Evolutionary conservation across 140 eudicot genomes (phyloP), one percentile per base, ranked within the genome.

Genomic region (Senecio squalidus): DNA sequence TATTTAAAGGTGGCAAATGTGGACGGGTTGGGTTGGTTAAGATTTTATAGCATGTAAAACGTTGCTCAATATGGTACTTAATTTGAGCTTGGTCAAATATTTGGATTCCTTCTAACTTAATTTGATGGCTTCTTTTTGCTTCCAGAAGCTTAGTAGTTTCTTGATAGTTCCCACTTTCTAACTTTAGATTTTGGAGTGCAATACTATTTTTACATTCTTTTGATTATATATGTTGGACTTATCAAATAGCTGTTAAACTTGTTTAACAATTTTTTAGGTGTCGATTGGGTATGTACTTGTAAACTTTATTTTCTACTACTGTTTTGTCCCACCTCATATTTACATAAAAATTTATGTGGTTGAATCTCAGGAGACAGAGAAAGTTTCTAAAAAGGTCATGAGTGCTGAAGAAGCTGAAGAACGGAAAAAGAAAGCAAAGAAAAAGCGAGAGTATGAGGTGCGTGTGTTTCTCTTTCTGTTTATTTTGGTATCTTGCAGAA

Each of bases 321-420:
- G 16, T 22, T 47, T 58, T 55, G 49, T 55, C 36, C n/a, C 48
- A 10, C n/a, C n/a, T n/a, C n/a, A n/a, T n/a, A n/a, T n/a, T n/a
- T n/a, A n/a, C n/a, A n/a, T n/a, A n/a, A n/a, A 53, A 25, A 24
- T 39, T 48, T 47, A 11, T 39, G 30, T 22, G 49, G 14, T 4
- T 51, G 4, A 23, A 43, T 69, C 81, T 36, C n/a, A 64, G 55
- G 96, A 70, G 41, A 68, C 73, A 1, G 82, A 71, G 16, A 84
- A 75, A 39, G 77, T 74, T 55, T 69, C 81, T 29, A 66, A 67
- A 20, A 77, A 70, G 80, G 69, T 84, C 57, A 55, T 84, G 13
- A 92, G 98, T 73, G 96, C 96, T 44, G 80, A 92, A 69, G 84
- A 92, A 78, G 98, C 98, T 14, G 95, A 87, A 67, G 89, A 82